These are phyloP conservation scores for Oenanthe sinensis DNA, from an alignment of 129 eudicot species.

Conservation along the genomic window DNA sequence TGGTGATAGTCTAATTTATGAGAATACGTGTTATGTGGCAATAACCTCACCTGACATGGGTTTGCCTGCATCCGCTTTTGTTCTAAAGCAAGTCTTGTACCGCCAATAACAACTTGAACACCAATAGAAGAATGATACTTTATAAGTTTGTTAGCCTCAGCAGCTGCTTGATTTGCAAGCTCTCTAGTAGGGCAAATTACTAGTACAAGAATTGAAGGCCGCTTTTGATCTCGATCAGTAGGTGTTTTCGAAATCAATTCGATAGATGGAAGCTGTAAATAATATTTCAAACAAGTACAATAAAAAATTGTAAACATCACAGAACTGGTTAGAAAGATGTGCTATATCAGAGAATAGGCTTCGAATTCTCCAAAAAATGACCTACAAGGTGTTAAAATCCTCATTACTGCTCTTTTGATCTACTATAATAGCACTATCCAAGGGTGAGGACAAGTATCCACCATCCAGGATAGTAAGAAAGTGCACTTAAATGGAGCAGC, in stretches of 20 bases:
- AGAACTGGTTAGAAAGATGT: conserved; percentile 2
- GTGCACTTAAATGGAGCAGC: background rate
- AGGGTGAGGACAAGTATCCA: background rate
- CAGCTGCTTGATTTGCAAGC: conserved; percentile 94
- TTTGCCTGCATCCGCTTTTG: conserved; percentile 88
- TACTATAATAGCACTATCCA: background rate
- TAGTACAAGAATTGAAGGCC: conserved; percentile 80
- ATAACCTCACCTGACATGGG: conserved; percentile 77
- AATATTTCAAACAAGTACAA: background rate
- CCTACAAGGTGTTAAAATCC: background rate
- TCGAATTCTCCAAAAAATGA: background rate
- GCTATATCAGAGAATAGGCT: background rate
- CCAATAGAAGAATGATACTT: conserved; percentile 92
- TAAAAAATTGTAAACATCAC: background rate
- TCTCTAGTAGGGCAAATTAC: conserved; percentile 96
- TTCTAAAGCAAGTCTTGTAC: conserved; percentile 81
- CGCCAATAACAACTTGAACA: conserved; percentile 97
- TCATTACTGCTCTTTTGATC: background rate
- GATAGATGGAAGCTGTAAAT: conserved; percentile 87
- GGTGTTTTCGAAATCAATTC: conserved; percentile 68
- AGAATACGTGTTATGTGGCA: background rate
- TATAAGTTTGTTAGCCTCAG: conserved; percentile 73
- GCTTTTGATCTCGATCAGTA: conserved; percentile 53
- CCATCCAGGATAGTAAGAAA: background rate
- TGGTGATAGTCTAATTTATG: no score